A percentile compares a stretch with the other conserved stretches of the same genome.
These are phyloP conservation scores for Boletus coccyginus DNA, from an alignment of 768 basidiomycete species.

Conservation along the genomic window DNA sequence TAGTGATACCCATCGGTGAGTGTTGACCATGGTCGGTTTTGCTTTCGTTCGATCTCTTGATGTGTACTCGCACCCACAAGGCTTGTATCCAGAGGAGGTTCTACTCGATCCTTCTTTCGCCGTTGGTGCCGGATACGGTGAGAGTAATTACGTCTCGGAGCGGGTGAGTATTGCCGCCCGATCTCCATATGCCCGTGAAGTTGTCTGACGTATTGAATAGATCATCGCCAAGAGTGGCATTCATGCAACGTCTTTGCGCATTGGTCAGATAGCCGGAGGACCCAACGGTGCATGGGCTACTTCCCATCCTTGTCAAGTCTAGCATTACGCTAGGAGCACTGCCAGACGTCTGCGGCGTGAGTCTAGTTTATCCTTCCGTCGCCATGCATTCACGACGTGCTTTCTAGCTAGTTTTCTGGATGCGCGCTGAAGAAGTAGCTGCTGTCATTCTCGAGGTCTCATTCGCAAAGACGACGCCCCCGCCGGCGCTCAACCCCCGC, in stretches of 20 bases:
- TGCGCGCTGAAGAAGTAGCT: conserved; percentile 36
- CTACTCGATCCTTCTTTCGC: conserved; percentile 25
- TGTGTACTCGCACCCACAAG: conserved; percentile 4
- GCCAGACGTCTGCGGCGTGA: conserved; percentile 32
- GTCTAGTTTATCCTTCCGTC: background rate
- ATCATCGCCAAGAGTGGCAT: conserved; percentile 27
- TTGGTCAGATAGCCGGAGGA: conserved; percentile 35
- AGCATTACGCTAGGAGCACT: conserved; percentile 25
- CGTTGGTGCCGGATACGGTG: conserved; percentile 36
- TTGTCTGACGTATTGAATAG: conserved; percentile 8
- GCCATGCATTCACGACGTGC: conserved; percentile 4
- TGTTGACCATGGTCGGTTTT: background rate
- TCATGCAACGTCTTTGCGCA: conserved; percentile 26
- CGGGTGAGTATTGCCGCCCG: conserved; percentile 16
- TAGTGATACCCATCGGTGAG: too few relatives aligned
- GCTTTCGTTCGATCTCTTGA: background rate
- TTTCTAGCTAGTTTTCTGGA: conserved; percentile 32
- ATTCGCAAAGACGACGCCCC: conserved; percentile 15
- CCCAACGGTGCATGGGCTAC: conserved; percentile 34
- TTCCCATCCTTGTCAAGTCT: conserved; percentile 34
- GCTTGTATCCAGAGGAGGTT: conserved; percentile 38
- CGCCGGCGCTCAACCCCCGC: conserved; percentile 35
- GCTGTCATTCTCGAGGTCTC: conserved; percentile 34
- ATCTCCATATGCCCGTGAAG: background rate
- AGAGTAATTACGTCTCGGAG: conserved; percentile 38